Evolutionary conservation across 2,329 filamentous ascomycete species (phyloP).

Genomic region (Arthrobotrys sphaeroides): DNA sequence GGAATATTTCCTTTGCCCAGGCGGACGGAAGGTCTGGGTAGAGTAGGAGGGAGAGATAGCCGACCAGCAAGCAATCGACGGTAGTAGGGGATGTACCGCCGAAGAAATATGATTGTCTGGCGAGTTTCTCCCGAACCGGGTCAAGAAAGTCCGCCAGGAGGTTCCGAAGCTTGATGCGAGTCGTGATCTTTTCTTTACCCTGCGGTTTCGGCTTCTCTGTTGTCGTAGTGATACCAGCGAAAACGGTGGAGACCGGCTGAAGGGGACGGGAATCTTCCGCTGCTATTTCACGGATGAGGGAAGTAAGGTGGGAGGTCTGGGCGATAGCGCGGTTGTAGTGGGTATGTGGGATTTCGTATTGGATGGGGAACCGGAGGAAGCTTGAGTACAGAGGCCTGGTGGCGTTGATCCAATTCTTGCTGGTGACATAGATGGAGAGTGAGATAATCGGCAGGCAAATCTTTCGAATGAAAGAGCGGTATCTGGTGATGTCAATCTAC

Average conservation of each 20-base stretch:
- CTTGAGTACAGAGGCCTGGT: slow-evolving; percentile 83
- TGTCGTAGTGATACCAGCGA: slow-evolving; percentile 27
- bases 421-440: slow-evolving; percentile 88
- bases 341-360: slow-evolving; percentile 82
- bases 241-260: slow-evolving; percentile 36
- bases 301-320: slow-evolving; percentile 75
- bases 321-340: slow-evolving; percentile 75
- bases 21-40: slow-evolving; percentile 70
- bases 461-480: slow-evolving; percentile 72
- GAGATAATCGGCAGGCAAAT: slow-evolving; percentile 82
- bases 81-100: slow-evolving; percentile 67
- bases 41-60: slow-evolving; percentile 79
- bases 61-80: slow-evolving; percentile 82
- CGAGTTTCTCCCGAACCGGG: slow-evolving; percentile 73
- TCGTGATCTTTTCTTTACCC: slow-evolving; percentile 60
- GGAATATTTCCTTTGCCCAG: slow-evolving; percentile 71
- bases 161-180: slow-evolving; percentile 68
- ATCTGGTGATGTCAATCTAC: slow-evolving; percentile 1
- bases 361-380: slow-evolving; percentile 84
- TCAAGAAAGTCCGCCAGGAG: slow-evolving; percentile 76
- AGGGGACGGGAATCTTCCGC: slow-evolving; percentile 60
- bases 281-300: slow-evolving; percentile 67
- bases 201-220: slow-evolving; percentile 50
- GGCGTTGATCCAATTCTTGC: slow-evolving; percentile 80
- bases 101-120: slow-evolving; percentile 66